Percentiles rank a stretch among this genome's conserved stretches.
Evolutionary conservation across 2,329 filamentous ascomycete genomes (phyloP).

Genomic region (Paecilomyces sp.): DNA sequence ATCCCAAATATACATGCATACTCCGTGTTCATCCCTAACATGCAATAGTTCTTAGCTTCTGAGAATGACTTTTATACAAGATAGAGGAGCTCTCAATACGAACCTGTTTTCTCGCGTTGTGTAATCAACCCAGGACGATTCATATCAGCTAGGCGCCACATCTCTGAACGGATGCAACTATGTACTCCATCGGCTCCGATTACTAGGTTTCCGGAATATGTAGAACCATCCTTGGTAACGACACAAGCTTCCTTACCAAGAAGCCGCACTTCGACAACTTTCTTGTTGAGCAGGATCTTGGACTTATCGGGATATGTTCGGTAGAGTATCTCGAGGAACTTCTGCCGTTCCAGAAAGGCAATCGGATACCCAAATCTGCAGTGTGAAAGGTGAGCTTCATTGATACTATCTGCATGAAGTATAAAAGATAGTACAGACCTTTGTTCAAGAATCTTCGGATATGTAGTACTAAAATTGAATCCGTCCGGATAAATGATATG

Average conservation of each 20-base stretch:
- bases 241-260: conserved; percentile 19
- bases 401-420: background rate
- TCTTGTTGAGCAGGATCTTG: conserved; percentile 21
- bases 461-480: conserved; percentile 1
- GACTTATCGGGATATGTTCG: conserved; percentile 20
- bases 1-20: conserved; percentile 26
- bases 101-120: background rate
- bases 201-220: conserved; percentile 28
- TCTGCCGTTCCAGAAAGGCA: conserved; percentile 10
- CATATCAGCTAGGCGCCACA: conserved; percentile 17
- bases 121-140: conserved; percentile 1
- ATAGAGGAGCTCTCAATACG: background rate
- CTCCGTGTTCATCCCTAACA: conserved; percentile 10
- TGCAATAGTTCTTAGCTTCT: background rate
- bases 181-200: conserved; percentile 39
- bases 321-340: conserved; percentile 16
- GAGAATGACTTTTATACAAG: background rate
- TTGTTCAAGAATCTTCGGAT: conserved; percentile 5
- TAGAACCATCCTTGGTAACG: conserved; percentile 24
- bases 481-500: conserved; percentile 8
- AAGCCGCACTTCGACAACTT: conserved; percentile 19
- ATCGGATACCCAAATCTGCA: conserved; percentile 14
- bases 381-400: conserved; percentile 2
- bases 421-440: conserved; percentile 1
- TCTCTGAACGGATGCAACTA: conserved; percentile 29